Evolutionary conservation across 805 yeast species (phyloP), one percentile per base, ranked within the genome.

Genomic region (Metschnikowia chrysomelidarum): DNA sequence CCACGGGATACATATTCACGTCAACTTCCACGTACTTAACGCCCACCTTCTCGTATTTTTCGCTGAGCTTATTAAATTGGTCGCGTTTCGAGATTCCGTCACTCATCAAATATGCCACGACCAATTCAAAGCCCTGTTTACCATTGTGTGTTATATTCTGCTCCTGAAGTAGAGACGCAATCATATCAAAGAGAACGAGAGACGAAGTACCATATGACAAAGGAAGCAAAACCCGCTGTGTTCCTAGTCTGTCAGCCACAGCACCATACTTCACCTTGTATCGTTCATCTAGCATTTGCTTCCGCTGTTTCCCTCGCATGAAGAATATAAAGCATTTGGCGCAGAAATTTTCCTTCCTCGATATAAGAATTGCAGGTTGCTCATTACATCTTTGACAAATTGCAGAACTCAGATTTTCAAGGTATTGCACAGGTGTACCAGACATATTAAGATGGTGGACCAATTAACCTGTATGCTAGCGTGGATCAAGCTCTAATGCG

Each of bases 281-380:
- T 36, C 70, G 75, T 10, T 84, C 88, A 44, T 72, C 75, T 54
- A 64, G 69, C 87, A 91, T 78, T 51, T 73, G 83, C 51, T 82
- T 84, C 43, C 95, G 69, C 58, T 86, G 88, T 56, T 89, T 89
- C 16, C 86, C 80, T 38, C 82, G 71, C 23, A 89, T 68, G 54
- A 87, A 89, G 40, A 79, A 71, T 14, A 73, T 53, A 49, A 87
- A 91, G 57, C 98, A 89, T 18, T 40, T 38, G 40, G 64, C 59
- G 59, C 94, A 85, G 40, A 82, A 82, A 12, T 62, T 53, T 51
- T 84, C 91, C 42, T 79, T 79, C 32, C 94, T 59, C 2, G 86
- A 69, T 1, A 64, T 48, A 3, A 77, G 54, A 4, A 62, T 65
- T 0, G 80, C 69, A 0, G 44, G 47, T 6, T 56, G 65, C 1